Evolutionary conservation across 2,329 filamentous ascomycete species (phyloP).

Genomic region (Alternaria hordeiaustralica): DNA sequence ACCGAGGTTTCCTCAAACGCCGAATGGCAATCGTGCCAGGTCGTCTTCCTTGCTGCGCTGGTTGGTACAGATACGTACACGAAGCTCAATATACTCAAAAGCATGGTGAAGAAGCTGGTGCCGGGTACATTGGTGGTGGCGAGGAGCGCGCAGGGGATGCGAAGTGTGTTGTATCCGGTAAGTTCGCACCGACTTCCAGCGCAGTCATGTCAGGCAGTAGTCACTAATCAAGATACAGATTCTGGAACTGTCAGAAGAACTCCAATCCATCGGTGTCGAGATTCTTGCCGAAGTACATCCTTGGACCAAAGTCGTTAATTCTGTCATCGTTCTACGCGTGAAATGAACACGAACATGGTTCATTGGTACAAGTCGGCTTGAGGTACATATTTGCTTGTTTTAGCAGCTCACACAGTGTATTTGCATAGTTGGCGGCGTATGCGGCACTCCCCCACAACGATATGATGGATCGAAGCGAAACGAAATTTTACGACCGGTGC

Average conservation of each 20-base stretch:
- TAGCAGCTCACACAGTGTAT: neutral
- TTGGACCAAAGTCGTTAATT: constrained; percentile 59
- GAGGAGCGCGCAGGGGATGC: constrained; percentile 54
- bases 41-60: constrained; percentile 59
- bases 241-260: constrained; percentile 45
- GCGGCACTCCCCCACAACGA: neutral
- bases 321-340: constrained; percentile 52
- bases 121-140: constrained; percentile 55
- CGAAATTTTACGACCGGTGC: too few species aligned
- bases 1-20: neutral
- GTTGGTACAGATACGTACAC: constrained; percentile 53
- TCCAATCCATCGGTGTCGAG: constrained; percentile 46
- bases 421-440: neutral
- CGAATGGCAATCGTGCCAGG: constrained; percentile 49
- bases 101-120: constrained; percentile 49
- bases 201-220: neutral
- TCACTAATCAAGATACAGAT: constrained; percentile 32
- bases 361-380: neutral
- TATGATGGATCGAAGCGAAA: neutral
- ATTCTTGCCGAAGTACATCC: constrained; percentile 56
- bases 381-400: neutral
- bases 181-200: constrained; percentile 12
- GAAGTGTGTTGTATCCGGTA: constrained; percentile 58
- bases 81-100: constrained; percentile 52
- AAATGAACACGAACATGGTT: neutral